Evolutionary conservation across 768 basidiomycete species (phyloP), one percentile per base, ranked within the genome.

Genomic region (Tulasnella calospora): DNA sequence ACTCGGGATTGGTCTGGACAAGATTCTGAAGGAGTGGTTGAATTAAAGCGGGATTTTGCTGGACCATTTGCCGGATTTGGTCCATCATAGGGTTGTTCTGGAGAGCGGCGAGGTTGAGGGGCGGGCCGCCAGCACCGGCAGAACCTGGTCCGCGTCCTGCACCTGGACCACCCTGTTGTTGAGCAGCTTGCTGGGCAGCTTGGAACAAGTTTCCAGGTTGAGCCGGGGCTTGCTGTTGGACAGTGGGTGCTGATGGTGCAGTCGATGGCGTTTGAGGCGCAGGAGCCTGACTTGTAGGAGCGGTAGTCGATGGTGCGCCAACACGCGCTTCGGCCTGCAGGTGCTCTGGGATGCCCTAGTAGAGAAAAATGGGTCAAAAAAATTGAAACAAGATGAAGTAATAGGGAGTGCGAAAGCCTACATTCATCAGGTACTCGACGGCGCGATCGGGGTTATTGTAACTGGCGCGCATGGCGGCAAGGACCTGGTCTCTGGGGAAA

Each of bases 381-480:
- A 76, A 77, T 72, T 46, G 70, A 30, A 57, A 57, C 67, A 57
- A 70, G 55, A 71, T 81, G 71, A 17, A 74, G 13, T 57, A 75
- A 38, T 17, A 1, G 44, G 44, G 12, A 2, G 27, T 17, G 57
- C 13, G 3, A 51, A 5, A 17, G 86, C 92, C 81, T 81, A 96
- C 97, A 79, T 83, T 97, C 90, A 99, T 92, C 77, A 99, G 86
- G 84, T 99, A 99, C 84, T 99, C 98, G n/a, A 95, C 97, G 9
- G 98, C 98, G 40, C 98, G 89, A 82, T 99, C 96, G 10, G 98
- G 94, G 85, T 99, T 99, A 85, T 99, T 99, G 86, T 89, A 99
- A 83, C 94, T 96, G 36, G 96, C 98, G 79, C 95, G 88, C 83
- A 99, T 83, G 4, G 96, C 96, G 21, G 91, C 89, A 82, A 91